Percentiles rank a stretch among this genome's conserved stretches.
Evolutionary conservation across 2,329 filamentous ascomycete species (phyloP).

Genomic region (Didymella sp.): DNA sequence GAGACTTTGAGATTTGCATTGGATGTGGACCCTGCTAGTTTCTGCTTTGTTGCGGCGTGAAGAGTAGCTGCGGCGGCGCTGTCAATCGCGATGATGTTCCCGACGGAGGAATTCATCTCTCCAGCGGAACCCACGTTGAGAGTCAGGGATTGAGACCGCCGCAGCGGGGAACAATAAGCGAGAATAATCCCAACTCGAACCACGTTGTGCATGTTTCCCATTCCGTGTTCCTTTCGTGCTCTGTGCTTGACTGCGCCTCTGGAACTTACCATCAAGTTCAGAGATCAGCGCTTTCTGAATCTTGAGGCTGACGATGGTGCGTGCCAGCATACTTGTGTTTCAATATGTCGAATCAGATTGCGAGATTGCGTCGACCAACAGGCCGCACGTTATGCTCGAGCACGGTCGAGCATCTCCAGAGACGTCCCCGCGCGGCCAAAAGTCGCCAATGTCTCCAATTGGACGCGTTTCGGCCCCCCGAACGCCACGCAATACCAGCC

Average conservation of each 20-base stretch:
- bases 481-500: slow-evolving; percentile 6
- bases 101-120: slow-evolving; percentile 5
- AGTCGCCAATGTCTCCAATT: slow-evolving; percentile 22
- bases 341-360: slow-evolving; percentile 5
- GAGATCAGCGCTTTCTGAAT: slow-evolving; percentile 8
- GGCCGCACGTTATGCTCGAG: slow-evolving; percentile 13
- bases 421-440: slow-evolving; percentile 4
- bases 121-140: background rate
- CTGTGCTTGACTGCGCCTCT: slow-evolving; percentile 11
- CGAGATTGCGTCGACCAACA: slow-evolving; percentile 18
- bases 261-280: background rate
- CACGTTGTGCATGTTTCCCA: slow-evolving; percentile 12
- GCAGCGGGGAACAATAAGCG: slow-evolving; percentile 9
- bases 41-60: slow-evolving; percentile 4
- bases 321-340: background rate
- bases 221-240: slow-evolving; percentile 1
- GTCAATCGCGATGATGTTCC: slow-evolving; percentile 4
- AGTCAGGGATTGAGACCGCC: slow-evolving; percentile 3
- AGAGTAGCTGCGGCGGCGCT: slow-evolving; percentile 2
- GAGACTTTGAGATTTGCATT: slow-evolving; percentile 1
- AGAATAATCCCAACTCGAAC: slow-evolving; percentile 7
- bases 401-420: slow-evolving; percentile 8
- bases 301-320: slow-evolving; percentile 3
- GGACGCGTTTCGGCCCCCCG: slow-evolving; percentile 16
- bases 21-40: background rate